phyloP scores from a whole-genome alignment of 352 stramenopile species.

The Phytophthora melonis region DNA sequence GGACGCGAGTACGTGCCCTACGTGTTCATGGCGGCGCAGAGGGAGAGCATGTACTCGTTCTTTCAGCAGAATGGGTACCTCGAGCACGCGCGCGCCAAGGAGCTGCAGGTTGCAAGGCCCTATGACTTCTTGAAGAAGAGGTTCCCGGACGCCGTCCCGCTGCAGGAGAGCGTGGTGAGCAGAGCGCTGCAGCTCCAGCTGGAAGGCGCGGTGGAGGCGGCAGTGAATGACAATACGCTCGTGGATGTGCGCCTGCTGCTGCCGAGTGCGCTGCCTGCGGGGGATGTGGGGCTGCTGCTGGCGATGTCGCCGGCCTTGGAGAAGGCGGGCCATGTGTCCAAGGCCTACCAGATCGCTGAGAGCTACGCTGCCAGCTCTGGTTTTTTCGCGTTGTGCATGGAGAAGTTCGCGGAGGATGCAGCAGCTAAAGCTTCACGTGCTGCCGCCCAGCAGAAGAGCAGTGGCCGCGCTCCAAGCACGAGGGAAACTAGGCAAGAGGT shows the following conservation, averaged over 20 bases:
- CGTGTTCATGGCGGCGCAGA: slow-evolving; percentile 80
- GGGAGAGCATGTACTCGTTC: slow-evolving; percentile 84
- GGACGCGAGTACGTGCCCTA: slow-evolving; percentile 84
- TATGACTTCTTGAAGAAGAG: slow-evolving; percentile 81
- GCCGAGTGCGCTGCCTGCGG: slow-evolving; percentile 60
- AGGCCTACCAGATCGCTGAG: slow-evolving; percentile 62
- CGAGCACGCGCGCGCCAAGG: slow-evolving; percentile 59
- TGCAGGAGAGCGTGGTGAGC: slow-evolving; percentile 76
- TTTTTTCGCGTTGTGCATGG: slow-evolving; percentile 55
- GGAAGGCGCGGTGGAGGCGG: slow-evolving; percentile 76
- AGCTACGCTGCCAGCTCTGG: slow-evolving; percentile 71
- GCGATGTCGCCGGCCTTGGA: slow-evolving; percentile 50
- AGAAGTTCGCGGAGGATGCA: slow-evolving; percentile 67
- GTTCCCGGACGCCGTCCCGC: slow-evolving; percentile 72
- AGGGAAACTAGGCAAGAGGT: slow-evolving; percentile 34
- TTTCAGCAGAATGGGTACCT: slow-evolving; percentile 89
- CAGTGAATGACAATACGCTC: slow-evolving; percentile 70
- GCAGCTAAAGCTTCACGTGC: slow-evolving; percentile 47
- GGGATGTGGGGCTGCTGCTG: slow-evolving; percentile 62
- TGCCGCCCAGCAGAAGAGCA: slow-evolving; percentile 43
- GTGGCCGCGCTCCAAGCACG: not conserved
- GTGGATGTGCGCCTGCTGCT: slow-evolving; percentile 70
- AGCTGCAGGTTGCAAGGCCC: slow-evolving; percentile 71
- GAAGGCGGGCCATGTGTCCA: slow-evolving; percentile 32
- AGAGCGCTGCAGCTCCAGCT: slow-evolving; percentile 68